Conservation (phyloP, 805 yeast genomes). For the Kurtzmaniella fragi region DNA sequence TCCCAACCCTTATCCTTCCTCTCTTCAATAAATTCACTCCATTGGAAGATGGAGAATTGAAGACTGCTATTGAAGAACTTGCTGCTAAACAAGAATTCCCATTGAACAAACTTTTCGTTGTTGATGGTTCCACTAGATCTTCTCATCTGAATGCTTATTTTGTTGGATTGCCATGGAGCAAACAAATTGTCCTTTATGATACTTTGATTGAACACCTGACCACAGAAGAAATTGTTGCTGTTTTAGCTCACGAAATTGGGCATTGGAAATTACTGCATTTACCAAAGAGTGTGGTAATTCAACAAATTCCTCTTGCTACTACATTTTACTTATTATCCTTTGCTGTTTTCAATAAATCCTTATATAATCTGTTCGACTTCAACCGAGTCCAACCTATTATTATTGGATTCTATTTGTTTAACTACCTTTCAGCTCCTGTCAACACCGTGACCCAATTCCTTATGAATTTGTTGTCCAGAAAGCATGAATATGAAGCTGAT, state of each 20-base stretch:
- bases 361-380: constrained; percentile 79
- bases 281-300: constrained; percentile 62
- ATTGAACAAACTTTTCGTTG: constrained; percentile 74
- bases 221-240: constrained; percentile 81
- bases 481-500: constrained; percentile 92
- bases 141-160: constrained; percentile 97
- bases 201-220: constrained; percentile 80
- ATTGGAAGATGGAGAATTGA: constrained; percentile 84
- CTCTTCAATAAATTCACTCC: constrained; percentile 89
- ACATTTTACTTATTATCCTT: constrained; percentile 73
- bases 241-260: constrained; percentile 97
- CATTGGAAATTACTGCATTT: constrained; percentile 95
- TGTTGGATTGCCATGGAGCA: constrained; percentile 94
- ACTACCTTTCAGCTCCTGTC: constrained; percentile 73
- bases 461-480: constrained; percentile 71
- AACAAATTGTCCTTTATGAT: constrained; percentile 90
- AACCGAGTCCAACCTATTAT: constrained; percentile 58
- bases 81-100: constrained; percentile 81
- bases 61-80: constrained; percentile 70
- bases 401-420: constrained; percentile 77
- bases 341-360: constrained; percentile 72
- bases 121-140: constrained; percentile 96
- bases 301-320: constrained; percentile 59
- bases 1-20: constrained; percentile 87
- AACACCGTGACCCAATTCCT: constrained; percentile 63